These are phyloP conservation scores for Fistulifera pelliculosa DNA, from an alignment of 108 stramenopile species.

Conservation along the genomic window DNA sequence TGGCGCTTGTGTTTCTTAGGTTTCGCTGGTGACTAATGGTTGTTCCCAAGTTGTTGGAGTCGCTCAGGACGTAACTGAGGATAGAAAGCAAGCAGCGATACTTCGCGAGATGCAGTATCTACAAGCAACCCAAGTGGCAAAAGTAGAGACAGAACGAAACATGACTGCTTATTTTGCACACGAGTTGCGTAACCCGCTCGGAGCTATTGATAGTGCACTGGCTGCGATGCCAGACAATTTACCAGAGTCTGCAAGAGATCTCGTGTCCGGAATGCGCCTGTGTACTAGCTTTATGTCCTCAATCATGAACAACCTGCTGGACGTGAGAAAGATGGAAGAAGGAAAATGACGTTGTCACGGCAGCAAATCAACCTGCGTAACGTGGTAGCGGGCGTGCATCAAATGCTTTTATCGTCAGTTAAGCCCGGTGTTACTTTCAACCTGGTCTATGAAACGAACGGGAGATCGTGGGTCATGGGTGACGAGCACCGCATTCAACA, in stretches of 20 bases:
- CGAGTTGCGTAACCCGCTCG: conserved; percentile 57
- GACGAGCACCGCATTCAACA: conserved; percentile 59
- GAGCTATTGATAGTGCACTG: conserved; percentile 57
- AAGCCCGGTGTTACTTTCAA: conserved; percentile 29
- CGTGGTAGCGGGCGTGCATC: conserved; percentile 28
- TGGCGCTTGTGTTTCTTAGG: no score
- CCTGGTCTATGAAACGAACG: conserved; percentile 2
- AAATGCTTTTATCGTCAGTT: conserved; percentile 49
- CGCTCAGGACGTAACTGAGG: conserved; percentile 61
- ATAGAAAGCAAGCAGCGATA: conserved; percentile 37
- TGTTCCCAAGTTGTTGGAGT: conserved; percentile 38
- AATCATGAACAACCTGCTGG: conserved; percentile 68
- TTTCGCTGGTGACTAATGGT: no score
- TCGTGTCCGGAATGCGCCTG: conserved; percentile 48
- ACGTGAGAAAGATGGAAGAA: conserved; percentile 66
- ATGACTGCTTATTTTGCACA: conserved; percentile 76
- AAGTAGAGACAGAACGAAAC: conserved; percentile 64
- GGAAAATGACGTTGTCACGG: conserved; percentile 39
- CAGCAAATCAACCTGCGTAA: conserved; percentile 24
- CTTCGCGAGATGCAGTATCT: conserved; percentile 50
- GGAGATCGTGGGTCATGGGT: conserved; percentile 43
- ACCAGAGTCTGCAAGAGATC: conserved; percentile 24
- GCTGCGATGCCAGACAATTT: conserved; percentile 48
- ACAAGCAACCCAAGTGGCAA: conserved; percentile 46
- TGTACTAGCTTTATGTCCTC: conserved; percentile 60